These are phyloP conservation scores for Neonectria sp. DNA, from an alignment of 2,329 filamentous ascomycete species.

Conservation along the genomic window DNA sequence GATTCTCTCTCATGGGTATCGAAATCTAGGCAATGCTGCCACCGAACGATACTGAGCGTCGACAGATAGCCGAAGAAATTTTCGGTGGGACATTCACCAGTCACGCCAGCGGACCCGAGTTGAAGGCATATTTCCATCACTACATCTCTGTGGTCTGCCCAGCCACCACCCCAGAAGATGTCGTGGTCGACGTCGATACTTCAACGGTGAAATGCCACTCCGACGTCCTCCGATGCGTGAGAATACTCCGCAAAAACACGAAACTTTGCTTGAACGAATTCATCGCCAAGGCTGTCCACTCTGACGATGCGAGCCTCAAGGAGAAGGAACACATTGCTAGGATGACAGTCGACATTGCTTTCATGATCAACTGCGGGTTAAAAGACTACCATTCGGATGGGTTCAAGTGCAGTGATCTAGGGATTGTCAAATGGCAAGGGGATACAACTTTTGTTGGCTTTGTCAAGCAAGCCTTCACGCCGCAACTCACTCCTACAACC, in stretches of 20 bases:
- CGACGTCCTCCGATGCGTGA: not conserved
- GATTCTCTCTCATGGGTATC: not conserved
- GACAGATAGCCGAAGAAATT: not conserved
- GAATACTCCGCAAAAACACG: not conserved
- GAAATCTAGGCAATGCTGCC: not conserved
- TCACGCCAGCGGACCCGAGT: not conserved
- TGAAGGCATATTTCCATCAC: not conserved
- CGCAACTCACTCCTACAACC: not conserved
- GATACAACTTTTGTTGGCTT: not conserved
- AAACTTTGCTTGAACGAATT: not conserved
- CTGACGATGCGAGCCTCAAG: not conserved
- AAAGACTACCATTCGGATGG: slow-evolving; percentile 1
- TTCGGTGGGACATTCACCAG: not conserved
- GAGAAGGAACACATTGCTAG: slow-evolving; percentile 1
- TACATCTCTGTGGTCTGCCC: not conserved
- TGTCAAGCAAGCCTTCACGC: not conserved
- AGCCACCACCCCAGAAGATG: not conserved
- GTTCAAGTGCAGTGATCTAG: not conserved
- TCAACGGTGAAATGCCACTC: not conserved
- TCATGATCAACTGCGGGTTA: not conserved
- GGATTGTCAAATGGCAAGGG: not conserved
- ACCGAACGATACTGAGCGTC: not conserved
- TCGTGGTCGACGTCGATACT: not conserved
- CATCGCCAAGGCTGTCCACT: not conserved
- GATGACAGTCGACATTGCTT: too few relatives aligned